Conservation (phyloP, 2,329 filamentous ascomycete genomes). For the Cordyceps tenuipes region DNA sequence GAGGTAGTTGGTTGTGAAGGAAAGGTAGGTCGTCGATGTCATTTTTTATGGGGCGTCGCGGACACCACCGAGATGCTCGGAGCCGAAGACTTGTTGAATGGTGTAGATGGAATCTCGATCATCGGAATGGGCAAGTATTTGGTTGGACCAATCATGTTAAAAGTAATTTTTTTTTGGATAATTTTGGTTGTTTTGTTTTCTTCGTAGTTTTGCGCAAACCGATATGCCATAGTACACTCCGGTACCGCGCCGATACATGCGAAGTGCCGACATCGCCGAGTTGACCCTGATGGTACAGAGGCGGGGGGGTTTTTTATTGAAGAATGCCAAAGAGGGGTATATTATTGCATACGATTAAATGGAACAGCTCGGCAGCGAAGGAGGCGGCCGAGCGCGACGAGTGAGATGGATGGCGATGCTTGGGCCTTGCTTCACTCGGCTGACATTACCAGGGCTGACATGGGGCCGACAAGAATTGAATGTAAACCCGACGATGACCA, state of each 20-base stretch:
- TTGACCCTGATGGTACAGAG: background rate
- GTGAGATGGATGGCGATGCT: too few species aligned
- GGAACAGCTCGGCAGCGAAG: too few species aligned
- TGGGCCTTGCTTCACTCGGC: too few species aligned
- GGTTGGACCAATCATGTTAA: background rate
- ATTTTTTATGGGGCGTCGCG: constrained; percentile 9
- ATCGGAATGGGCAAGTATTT: background rate
- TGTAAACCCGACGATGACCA: too few species aligned
- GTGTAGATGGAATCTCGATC: background rate
- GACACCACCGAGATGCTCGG: background rate
- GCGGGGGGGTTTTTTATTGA: too few species aligned
- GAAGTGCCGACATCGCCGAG: background rate
- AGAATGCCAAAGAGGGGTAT: too few species aligned
- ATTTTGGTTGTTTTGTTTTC: background rate
- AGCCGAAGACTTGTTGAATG: background rate
- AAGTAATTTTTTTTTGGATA: too few species aligned
- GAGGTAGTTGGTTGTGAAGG: background rate
- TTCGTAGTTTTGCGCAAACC: background rate
- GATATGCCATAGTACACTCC: background rate
- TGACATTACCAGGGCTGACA: too few species aligned
- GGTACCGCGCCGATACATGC: background rate
- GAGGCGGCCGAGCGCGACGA: too few species aligned
- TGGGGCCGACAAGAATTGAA: too few species aligned
- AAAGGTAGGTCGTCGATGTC: background rate
- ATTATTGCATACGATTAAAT: too few species aligned